Base-by-base conservation (phyloP, 2,329 filamentous ascomycete genomes). In the Endothia cerciana region DNA sequence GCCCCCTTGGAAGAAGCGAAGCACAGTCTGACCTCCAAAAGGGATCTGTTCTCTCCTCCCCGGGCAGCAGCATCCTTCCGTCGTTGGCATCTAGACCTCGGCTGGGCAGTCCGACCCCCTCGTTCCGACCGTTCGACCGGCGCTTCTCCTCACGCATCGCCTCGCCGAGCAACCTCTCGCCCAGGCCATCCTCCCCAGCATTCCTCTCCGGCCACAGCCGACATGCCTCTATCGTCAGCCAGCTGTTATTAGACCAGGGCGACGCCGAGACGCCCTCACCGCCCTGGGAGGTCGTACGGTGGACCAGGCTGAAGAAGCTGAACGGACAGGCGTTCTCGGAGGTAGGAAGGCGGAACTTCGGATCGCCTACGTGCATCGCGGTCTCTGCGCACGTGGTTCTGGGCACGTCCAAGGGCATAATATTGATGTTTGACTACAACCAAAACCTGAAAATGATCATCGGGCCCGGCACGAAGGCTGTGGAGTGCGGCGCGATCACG, bases 341-440 rank as follows among this genome's bases (percentile, higher is more conserved):
- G 77, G 86, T 90, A 53, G 95, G 94, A 43, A 95, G 89, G 79
- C 90, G 95, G 68, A 97, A 92, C 77, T 98, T 97, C 81, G 96
- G 95, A 36, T 85, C 89, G 49, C 93, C 94, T 30, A 97, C 94
- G 0, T 97, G 93, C 79, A 85, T 98, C 73, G 89, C 90, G 49
- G 91, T 97, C 58, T 94, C 94, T 69, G 91, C 94, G 2, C 89
- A 89, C 10, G 96, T 99, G 72, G 92, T 94, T 17, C 79, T 99
- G 62, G 95, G 95, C 33, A 99, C 96, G 0, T 92, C 93, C 3
- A 98, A 97, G 77, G 95, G 96, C 63, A 89, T 97, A 77, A 91
- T 98, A 65, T 82, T 99, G 74, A 89, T 98, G 67, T 99, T 99
- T 80, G 96, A 99, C 80, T 98, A 97, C 77, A 93, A 96, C 76